Base-by-base conservation (phyloP, 305 asterid genomes). In the Rubia peregrina region DNA sequence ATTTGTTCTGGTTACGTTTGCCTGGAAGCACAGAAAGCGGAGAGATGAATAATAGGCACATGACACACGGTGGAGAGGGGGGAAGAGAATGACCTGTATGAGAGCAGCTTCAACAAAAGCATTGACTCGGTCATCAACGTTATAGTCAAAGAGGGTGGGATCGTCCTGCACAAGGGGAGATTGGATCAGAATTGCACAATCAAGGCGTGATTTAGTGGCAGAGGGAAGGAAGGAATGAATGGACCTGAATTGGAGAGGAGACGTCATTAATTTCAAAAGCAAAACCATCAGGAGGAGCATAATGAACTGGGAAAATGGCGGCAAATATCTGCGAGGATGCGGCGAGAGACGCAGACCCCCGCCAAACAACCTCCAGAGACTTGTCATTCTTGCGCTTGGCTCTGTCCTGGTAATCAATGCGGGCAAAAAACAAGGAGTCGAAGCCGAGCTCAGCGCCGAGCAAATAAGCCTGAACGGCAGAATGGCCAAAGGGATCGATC, bases 401-500 rank as follows among this genome's bases (percentile, higher is more conserved):
- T 82, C 96, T 89, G 77, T 91, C 97, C 89, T 91, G 96, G 80
- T 91, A 89, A 76, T 91, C 97, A 79, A 91, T 89, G 59, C 96
- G 88, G 42, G 92, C 97, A 75, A 91, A 91, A 77, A 80, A 89
- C 40, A 91, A 89, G n/a, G 97, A 89, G 85, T 91, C 96, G 73
- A 91, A 91, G 61, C 97, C 97, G 70, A 91, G 53, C 96, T 90
- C 97, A 16, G 97, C 95, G 7, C 95, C 95, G 40, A 90, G 86
- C 83, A 90, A 80, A 82, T 90, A 90, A 67, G 93, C 95, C 80
- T 90, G 97, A 71, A 90, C 93, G 70, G 95, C 84, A 77, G 97
- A 85, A 84, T 89, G 97, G 13, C 97, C 94, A 78, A 91, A 91
- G 55, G 97, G 97, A 71, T 91, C 96, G 60, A 91, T 90, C 84